Evolutionary conservation across 106 monocot genomes (phyloP), one percentile per base, ranked within the genome.

Genomic region (Dendrobium chrysotoxum): DNA sequence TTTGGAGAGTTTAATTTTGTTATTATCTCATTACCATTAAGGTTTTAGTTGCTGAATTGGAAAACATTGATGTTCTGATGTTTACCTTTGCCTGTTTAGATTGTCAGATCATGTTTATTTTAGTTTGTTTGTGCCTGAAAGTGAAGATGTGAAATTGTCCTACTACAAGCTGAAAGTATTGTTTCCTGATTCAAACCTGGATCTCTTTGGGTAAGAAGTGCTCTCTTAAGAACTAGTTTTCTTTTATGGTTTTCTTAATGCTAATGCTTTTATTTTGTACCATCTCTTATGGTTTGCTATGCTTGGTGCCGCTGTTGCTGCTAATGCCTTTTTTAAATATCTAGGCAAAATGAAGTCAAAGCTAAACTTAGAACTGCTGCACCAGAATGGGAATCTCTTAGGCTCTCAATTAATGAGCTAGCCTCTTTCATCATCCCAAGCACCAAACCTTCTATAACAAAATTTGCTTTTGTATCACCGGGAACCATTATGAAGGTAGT

Each of bases 161-260:
- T 95, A 80, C 66, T 90, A 92, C 72, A 95, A 95, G 83, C 76
- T 95, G 82, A 95, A 95, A 83, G 95, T 90, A 28, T 61, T 92
- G 53, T 81, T 92, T 75, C 87, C 95, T 57, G 65, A 81, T 84
- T 84, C 87, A 28, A 90, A 90, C 61, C 15, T 95, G 39, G 80
- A 87, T 61, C 75, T 90, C 50, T 82, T 87, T 57, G 87, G 91
- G 95, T 96, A 84, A 89, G 89, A 38, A 35, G 72, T n/a, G 3
- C 39, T 66, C 55, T 28, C 47, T 71, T 26, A 71, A 53, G 26
- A 35, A 18, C 46, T 47, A 64, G 12, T 53, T 28, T 28, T 81
- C 28, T 78, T 45, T 74, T n/a, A 50, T 75, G 41, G 15, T 7
- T 66, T 75, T 50, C 65, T 50, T 31, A 71, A 71, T 31, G 30